Base-by-base conservation (phyloP, 1,139 yeast species). In the Suhomyces yuchorum region DNA sequence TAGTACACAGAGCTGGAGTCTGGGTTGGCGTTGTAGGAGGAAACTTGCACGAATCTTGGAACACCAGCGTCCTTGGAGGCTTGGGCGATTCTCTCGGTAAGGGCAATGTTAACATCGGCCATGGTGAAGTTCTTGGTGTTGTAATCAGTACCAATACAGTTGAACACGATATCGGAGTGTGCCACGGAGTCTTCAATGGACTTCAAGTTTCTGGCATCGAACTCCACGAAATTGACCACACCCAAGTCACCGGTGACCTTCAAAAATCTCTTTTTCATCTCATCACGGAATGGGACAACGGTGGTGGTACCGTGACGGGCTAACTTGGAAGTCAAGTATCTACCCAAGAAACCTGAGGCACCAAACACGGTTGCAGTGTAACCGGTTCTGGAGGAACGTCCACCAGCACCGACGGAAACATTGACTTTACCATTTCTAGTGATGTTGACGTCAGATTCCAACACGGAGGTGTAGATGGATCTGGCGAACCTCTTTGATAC, bases 311-410 rank as follows among this genome's bases (percentile, higher is more conserved):
- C 96, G 64, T 87, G 92, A 62, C 84, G 78, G 53, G 92, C 96
- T 59, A 89, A 73, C 61, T 85, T 87, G 38, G 93, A 74, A 14
- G 82, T 78, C 54, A 89, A 68, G 58, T 86, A 81, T 48, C 91
- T 81, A 35, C 96, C 96, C 52, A 89, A 72, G 66, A 85, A 84
- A 1, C 96, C 96, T 45, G 83, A 71, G 32, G 88, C 91, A 11
- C 96, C 96, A 61, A 89, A 89, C 3, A 89, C 93, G 6, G 96
- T 88, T 24, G 93, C 96, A 6, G 93, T 87, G 70, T 84, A 87
- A 2, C 96, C 96, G n/a, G 93, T 85, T 73, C 96, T 80, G 34
- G 96, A 88, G 8, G 96, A 86, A 54, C 90, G 79, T 37, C 96
- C 96, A 40, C 96, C 96, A 43, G 82, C 71, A 51, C 96, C 96